Percentiles rank a stretch among this genome's conserved stretches.
Conservation (phyloP, 257 asterid species). For the Fraxinus anomala region DNA sequence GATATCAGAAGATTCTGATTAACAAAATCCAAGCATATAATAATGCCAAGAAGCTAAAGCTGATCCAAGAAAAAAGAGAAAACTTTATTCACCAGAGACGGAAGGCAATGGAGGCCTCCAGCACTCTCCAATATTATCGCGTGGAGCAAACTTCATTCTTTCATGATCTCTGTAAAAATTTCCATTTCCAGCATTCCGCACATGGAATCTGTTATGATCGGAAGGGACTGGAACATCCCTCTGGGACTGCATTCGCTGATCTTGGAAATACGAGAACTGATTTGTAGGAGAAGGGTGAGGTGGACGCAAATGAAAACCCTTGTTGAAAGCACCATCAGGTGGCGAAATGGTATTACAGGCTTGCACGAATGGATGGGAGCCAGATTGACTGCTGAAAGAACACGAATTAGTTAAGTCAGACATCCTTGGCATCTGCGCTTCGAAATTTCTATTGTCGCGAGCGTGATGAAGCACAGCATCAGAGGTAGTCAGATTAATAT, state of each 20-base stretch:
- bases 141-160: constrained; percentile 48
- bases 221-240: constrained; percentile 60
- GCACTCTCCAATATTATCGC: constrained; percentile 58
- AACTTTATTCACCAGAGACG: constrained; percentile 45
- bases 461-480: constrained; percentile 49
- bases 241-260: constrained; percentile 52
- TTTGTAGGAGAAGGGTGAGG: constrained; percentile 92
- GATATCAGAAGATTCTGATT: constrained; percentile 9
- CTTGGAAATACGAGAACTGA: constrained; percentile 84
- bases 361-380: constrained; percentile 41
- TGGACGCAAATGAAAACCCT: constrained; percentile 74
- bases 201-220: constrained; percentile 57
- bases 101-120: constrained; percentile 72
- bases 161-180: constrained; percentile 60
- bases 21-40: constrained; percentile 14
- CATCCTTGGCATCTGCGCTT: constrained; percentile 44
- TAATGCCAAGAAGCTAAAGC: not conserved
- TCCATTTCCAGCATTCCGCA: constrained; percentile 54
- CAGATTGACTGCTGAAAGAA: constrained; percentile 45
- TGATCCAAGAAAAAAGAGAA: not conserved
- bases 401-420: constrained; percentile 38
- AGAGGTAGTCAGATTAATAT: constrained; percentile 33
- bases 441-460: constrained; percentile 46
- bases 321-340: constrained; percentile 48
- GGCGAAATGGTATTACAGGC: constrained; percentile 44